These are phyloP conservation scores for Taphrina sp. DNA, from an alignment of 1,139 yeast species.

Conservation along the genomic window DNA sequence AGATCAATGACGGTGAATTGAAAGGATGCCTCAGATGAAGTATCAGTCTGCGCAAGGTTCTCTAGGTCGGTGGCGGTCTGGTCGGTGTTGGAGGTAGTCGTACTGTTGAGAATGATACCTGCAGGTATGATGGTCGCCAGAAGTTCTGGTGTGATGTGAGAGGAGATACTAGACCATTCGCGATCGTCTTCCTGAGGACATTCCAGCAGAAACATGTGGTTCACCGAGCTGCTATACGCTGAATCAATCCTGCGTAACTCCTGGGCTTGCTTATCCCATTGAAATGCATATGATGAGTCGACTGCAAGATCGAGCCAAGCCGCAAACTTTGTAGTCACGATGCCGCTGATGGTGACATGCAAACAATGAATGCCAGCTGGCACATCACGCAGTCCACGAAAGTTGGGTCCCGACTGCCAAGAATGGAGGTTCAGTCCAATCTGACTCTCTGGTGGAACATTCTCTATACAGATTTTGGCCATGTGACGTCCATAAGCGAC, in stretches of 20 bases:
- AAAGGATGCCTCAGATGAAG: slow-evolving; percentile 41
- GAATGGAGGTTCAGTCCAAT: slow-evolving; percentile 29
- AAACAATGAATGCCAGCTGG: slow-evolving; percentile 28
- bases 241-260: background rate
- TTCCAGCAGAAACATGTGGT: slow-evolving; percentile 7
- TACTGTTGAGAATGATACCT: slow-evolving; percentile 9
- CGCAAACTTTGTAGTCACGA: slow-evolving; percentile 13
- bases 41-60: background rate
- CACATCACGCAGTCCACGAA: slow-evolving; percentile 24
- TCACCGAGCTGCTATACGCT: background rate
- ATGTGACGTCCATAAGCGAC: no score
- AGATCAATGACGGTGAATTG: slow-evolving; percentile 46
- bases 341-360: slow-evolving; percentile 15
- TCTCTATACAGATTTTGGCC: slow-evolving; percentile 6
- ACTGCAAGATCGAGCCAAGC: slow-evolving; percentile 5
- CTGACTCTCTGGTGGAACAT: slow-evolving; percentile 21
- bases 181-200: background rate
- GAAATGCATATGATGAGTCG: background rate
- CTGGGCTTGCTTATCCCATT: background rate
- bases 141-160: slow-evolving; percentile 4
- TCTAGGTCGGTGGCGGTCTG: background rate
- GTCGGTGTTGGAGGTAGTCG: slow-evolving; percentile 20
- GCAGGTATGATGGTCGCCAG: background rate
- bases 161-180: background rate
- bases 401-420: slow-evolving; percentile 29